Percentiles rank a stretch among this genome's conserved stretches.
phyloP scores from a whole-genome alignment of 768 basidiomycete genomes.

The Tulasnella sp. region DNA sequence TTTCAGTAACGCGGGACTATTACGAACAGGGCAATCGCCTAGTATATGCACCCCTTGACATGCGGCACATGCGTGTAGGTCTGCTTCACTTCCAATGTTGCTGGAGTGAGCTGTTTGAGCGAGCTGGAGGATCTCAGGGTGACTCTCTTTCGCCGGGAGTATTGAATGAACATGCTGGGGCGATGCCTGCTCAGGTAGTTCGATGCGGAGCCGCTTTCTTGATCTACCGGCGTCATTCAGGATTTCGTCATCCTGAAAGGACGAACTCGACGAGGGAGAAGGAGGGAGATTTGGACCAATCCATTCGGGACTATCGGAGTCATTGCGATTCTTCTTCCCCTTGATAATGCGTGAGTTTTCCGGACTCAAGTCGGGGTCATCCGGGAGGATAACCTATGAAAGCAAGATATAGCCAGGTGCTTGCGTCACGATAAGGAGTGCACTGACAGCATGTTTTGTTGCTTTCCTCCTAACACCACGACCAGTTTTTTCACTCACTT shows the following conservation, averaged over 20 bases:
- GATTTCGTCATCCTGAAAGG: not conserved
- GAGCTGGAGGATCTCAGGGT: not conserved
- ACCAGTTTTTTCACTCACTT: constrained; percentile 44
- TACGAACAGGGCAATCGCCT: too few species aligned
- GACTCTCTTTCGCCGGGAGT: not conserved
- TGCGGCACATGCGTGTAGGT: too few species aligned
- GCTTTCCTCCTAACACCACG: constrained; percentile 65
- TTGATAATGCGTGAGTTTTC: not conserved
- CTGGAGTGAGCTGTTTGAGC: too few species aligned
- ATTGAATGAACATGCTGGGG: not conserved
- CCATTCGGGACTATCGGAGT: constrained; percentile 4
- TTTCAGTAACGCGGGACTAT: too few species aligned
- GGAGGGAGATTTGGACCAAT: not conserved
- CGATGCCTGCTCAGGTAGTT: not conserved
- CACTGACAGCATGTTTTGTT: constrained; percentile 21
- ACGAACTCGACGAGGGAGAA: not conserved
- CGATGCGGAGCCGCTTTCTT: not conserved
- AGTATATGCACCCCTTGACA: too few species aligned
- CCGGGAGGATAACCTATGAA: not conserved
- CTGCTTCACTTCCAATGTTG: too few species aligned
- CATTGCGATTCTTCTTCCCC: not conserved
- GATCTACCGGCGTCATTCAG: not conserved
- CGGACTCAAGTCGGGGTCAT: not conserved
- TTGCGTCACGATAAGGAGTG: not conserved
- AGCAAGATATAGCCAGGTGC: not conserved